Percentiles rank a stretch among this genome's conserved stretches.
Conservation (phyloP, 257 asterid genomes). For the Nicotiana otophora region DNA sequence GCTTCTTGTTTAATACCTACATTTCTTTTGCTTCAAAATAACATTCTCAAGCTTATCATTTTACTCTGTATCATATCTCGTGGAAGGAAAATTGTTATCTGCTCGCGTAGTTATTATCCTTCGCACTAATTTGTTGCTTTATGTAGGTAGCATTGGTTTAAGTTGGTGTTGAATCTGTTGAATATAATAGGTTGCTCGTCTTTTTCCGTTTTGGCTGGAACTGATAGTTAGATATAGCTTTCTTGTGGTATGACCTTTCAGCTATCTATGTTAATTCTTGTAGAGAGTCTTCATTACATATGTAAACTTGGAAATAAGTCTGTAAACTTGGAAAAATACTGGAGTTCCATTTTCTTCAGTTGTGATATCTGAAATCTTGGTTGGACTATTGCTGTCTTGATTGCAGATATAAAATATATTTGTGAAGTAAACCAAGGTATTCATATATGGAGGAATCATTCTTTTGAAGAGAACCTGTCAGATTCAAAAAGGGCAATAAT, state of each 20-base stretch:
- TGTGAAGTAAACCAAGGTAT: not conserved
- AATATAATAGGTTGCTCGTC: not conserved
- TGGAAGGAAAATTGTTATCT: not conserved
- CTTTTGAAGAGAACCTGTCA: not conserved
- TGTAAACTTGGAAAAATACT: not conserved
- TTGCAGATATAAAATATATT: not conserved
- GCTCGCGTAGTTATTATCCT: not conserved
- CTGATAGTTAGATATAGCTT: not conserved
- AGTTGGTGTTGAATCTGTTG: not conserved
- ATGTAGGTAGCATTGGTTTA: not conserved
- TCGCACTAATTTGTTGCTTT: not conserved
- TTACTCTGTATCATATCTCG: not conserved
- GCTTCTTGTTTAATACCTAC: constrained; percentile 1
- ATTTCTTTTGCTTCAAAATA: not conserved
- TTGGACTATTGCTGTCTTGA: not conserved
- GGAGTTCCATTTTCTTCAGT: not conserved
- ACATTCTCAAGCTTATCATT: not conserved
- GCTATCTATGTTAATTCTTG: not conserved
- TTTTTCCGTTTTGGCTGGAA: not conserved
- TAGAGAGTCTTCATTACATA: not conserved
- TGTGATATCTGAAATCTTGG: not conserved
- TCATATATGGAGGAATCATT: not conserved
- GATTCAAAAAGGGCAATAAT: not conserved
- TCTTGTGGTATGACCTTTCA: not conserved
- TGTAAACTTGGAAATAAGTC: not conserved